These are phyloP conservation scores for Eutrema japonicum DNA, from an alignment of 345 rosid species.

Conservation along the genomic window DNA sequence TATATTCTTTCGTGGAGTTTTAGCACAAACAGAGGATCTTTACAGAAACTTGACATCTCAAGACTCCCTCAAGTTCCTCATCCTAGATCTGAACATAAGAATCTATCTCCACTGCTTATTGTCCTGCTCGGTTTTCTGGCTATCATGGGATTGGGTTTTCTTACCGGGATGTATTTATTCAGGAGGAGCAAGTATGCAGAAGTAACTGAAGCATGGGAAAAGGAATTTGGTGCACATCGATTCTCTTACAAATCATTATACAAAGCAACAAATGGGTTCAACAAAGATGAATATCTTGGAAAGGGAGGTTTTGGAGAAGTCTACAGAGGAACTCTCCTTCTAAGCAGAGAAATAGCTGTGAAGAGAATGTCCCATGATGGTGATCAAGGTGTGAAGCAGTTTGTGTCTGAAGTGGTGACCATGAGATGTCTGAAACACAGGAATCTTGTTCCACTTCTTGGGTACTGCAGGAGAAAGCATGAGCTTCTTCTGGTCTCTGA, in stretches of 20 bases:
- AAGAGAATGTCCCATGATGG: constrained; percentile 56
- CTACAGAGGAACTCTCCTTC: constrained; percentile 52
- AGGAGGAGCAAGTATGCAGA: constrained; percentile 55
- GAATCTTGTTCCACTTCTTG: constrained; percentile 55
- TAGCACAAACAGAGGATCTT: constrained; percentile 46
- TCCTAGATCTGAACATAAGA: constrained; percentile 20
- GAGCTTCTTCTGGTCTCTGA: constrained; percentile 60
- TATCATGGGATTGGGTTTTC: constrained; percentile 21
- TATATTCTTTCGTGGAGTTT: constrained; percentile 71
- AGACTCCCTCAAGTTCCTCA: constrained; percentile 62
- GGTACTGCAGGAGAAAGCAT: constrained; percentile 55
- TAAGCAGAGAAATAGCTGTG: constrained; percentile 53
- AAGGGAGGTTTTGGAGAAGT: constrained; percentile 69
- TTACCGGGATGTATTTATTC: constrained; percentile 12
- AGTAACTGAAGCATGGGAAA: constrained; percentile 63
- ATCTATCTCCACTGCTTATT: constrained; percentile 10
- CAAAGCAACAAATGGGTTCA: constrained; percentile 64
- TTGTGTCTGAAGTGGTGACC: constrained; percentile 50
- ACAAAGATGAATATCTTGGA: constrained; percentile 54
- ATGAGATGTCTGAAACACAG: constrained; percentile 54
- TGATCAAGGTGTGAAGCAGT: constrained; percentile 57
- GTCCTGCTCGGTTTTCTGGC: constrained; percentile 33
- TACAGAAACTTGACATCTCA: constrained; percentile 47
- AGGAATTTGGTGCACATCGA: constrained; percentile 55
- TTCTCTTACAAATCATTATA: constrained; percentile 59